Conservation (phyloP, 805 yeast species). For the Pichia deserticola region DNA sequence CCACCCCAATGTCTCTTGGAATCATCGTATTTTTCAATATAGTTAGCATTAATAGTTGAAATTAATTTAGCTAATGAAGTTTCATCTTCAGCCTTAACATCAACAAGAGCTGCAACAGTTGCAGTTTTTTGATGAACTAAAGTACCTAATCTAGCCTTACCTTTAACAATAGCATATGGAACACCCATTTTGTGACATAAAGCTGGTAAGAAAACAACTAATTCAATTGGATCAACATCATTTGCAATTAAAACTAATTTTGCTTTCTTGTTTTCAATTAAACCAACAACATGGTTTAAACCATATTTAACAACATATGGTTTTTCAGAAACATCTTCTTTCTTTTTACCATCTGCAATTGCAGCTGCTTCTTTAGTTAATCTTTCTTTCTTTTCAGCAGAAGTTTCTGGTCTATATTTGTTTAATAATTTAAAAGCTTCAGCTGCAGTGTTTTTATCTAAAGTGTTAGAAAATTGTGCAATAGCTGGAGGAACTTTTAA, state of each 20-base stretch:
- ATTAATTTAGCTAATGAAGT: slow-evolving; percentile 89
- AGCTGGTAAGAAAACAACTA: slow-evolving; percentile 96
- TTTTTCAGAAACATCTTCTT: slow-evolving; percentile 93
- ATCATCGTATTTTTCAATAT: slow-evolving; percentile 89
- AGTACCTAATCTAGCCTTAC: slow-evolving; percentile 98
- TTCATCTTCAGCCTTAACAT: slow-evolving; percentile 91
- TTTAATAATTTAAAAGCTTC: slow-evolving; percentile 94
- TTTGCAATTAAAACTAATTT: slow-evolving; percentile 95
- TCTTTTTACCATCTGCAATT: slow-evolving; percentile 95
- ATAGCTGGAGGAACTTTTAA: slow-evolving; percentile 98
- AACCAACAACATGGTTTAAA: slow-evolving; percentile 96
- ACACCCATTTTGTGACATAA: slow-evolving; percentile 99
- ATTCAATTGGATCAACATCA: slow-evolving; percentile 98
- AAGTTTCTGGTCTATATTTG: slow-evolving; percentile 98
- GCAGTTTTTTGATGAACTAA: slow-evolving; percentile 96
- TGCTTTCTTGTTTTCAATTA: slow-evolving; percentile 97
- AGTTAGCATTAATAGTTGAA: slow-evolving; percentile 91
- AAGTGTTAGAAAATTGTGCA: slow-evolving; percentile 90
- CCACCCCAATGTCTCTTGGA: slow-evolving; percentile 99
- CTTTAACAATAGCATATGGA: slow-evolving; percentile 97
- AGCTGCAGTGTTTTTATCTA: slow-evolving; percentile 98
- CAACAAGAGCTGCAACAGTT: slow-evolving; percentile 95
- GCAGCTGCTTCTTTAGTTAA: slow-evolving; percentile 98
- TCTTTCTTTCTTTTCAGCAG: slow-evolving; percentile 98
- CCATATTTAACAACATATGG: slow-evolving; percentile 98